Base-by-base conservation (phyloP, 768 basidiomycete species). In the Trametes maxima region DNA sequence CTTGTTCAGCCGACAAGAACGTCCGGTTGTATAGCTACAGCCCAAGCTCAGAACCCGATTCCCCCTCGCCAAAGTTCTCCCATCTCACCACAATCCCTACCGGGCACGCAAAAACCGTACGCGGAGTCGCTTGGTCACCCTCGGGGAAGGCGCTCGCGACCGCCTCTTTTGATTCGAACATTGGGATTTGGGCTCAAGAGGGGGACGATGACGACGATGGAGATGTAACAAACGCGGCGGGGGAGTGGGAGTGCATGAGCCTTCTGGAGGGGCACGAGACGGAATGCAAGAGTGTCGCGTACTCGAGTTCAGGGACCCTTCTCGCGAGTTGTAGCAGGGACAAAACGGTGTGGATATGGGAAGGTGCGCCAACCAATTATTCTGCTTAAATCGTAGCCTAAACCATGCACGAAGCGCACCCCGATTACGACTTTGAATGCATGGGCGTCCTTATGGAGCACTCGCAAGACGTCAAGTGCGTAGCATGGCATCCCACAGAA, bases 331-430 rank as follows among this genome's bases (percentile, higher is more conserved):
- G 95, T 71, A 91, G 92, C 66, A 80, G 97, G 60, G 97, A 98
- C 77, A 99, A 98, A 78, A 93, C 94, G 5, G 95, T 98, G 0
- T 98, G 97, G 97, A 84, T 99, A 37, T 99, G 97, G 96, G 96
- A 98, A 82, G 94, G 95, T 90, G 70, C 68, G 77, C 28, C 44
- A 17, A 53, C 5, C 12, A 45, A 16, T 37, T 33, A 12, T 43
- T 57, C 48, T 44, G 1, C 35, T 17, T 28, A 28, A 36, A 24
- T 13, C 6, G 13, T 11, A 47, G 13, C 21, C 5, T 19, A n/a
- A 54, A 2, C 13, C 0, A 40, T 49, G 8, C 14, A 19, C 33
- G 8, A 65, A 95, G 95, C 91, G 1, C 89, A 91, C 58, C 94
- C 94, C 11, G 94, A 98, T 70, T 79, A 87, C 14, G 95, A 98